These are phyloP conservation scores for Annulohypoxylon bovei DNA, from an alignment of 495 filamentous ascomycete genomes.

Conservation along the genomic window DNA sequence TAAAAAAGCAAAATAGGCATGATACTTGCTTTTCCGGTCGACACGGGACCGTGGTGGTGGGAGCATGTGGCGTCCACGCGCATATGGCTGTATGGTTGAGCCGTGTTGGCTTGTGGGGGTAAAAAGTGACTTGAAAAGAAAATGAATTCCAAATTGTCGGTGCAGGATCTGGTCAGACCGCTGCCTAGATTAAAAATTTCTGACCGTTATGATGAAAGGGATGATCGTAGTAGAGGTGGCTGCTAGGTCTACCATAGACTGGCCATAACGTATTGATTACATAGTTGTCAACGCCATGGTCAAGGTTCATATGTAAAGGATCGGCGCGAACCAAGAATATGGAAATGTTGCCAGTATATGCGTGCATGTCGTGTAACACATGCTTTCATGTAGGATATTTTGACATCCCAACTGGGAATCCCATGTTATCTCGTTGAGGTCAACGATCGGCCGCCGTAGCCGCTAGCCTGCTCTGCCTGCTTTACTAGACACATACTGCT, in stretches of 20 bases:
- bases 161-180: slow-evolving; percentile 2
- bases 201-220: not conserved
- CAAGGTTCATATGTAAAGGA: slow-evolving; percentile 24
- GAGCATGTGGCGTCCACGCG: slow-evolving; percentile 17
- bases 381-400: slow-evolving; percentile 18
- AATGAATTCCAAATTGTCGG: not conserved
- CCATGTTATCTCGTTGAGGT: not conserved
- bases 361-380: slow-evolving; percentile 25
- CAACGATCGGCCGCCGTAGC: slow-evolving; percentile 13
- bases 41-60: slow-evolving; percentile 20
- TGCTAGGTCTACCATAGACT: not conserved
- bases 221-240: not conserved
- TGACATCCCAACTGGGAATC: slow-evolving; percentile 30
- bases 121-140: not conserved
- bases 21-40: slow-evolving; percentile 19
- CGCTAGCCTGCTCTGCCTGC: slow-evolving; percentile 12
- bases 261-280: slow-evolving; percentile 14
- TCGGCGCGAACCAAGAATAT: slow-evolving; percentile 25
- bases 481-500: not conserved
- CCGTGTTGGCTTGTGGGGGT: slow-evolving; percentile 22
- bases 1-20: not conserved
- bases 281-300: slow-evolving; percentile 25
- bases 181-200: not conserved
- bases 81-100: slow-evolving; percentile 9
- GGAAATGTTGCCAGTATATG: slow-evolving; percentile 29